Percentiles rank a stretch among this genome's conserved stretches.
phyloP scores from a whole-genome alignment of 805 yeast genomes.

The Yarrowia hollandica region DNA sequence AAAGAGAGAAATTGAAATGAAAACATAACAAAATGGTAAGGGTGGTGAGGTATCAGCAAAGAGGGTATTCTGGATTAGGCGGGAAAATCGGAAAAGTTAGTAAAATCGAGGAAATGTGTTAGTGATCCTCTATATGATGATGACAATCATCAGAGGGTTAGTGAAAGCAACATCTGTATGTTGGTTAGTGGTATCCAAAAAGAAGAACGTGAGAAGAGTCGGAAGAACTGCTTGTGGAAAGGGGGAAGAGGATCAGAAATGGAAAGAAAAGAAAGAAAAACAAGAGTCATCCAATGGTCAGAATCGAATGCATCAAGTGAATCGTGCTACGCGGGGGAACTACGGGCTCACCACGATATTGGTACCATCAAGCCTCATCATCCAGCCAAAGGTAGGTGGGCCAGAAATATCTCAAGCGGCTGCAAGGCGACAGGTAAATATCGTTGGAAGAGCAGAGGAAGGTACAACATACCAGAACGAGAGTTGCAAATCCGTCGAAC shows the following conservation, averaged over 20 bases:
- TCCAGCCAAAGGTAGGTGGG: not conserved
- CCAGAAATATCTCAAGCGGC: not conserved
- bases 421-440: not conserved
- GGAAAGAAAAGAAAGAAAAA: slow-evolving; percentile 8
- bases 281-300: not conserved
- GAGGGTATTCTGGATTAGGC: too few species aligned
- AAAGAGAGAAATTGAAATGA: too few species aligned
- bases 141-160: too few species aligned
- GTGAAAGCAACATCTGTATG: too few species aligned
- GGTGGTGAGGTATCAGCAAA: too few species aligned
- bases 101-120: too few species aligned
- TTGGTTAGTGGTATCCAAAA: too few species aligned
- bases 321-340: not conserved
- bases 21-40: too few species aligned
- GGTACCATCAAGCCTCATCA: not conserved
- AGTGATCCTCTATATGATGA: too few species aligned
- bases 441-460: not conserved
- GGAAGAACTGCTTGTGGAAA: too few species aligned
- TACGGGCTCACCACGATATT: slow-evolving; percentile 11
- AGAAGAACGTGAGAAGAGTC: too few species aligned
- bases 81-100: too few species aligned
- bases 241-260: not conserved
- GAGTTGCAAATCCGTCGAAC: slow-evolving; percentile 6
- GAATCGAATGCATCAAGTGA: not conserved
- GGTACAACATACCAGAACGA: slow-evolving; percentile 3